phyloP scores from a whole-genome alignment of 257 asterid species.

The Petunia axillaris region DNA sequence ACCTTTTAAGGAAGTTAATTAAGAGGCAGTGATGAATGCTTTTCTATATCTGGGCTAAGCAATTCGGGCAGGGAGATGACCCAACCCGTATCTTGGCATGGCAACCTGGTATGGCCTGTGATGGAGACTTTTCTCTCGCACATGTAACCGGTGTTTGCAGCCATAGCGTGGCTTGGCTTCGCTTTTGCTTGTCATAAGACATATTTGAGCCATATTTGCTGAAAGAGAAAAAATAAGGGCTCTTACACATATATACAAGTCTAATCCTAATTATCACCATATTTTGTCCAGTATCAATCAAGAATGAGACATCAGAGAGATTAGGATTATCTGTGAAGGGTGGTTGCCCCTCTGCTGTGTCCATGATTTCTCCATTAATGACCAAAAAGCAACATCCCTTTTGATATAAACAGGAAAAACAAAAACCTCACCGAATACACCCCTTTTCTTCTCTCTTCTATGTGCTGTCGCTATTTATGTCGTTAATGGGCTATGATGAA shows the following conservation, averaged over 20 bases:
- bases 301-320: too few relatives aligned
- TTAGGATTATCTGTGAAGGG: too few relatives aligned
- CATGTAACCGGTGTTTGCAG: neutral
- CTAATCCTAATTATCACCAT: too few relatives aligned
- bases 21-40: conserved; percentile 8
- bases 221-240: neutral
- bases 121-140: neutral
- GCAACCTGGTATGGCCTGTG: neutral
- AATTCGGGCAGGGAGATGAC: neutral
- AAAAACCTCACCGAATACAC: neutral
- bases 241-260: neutral
- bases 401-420: too few relatives aligned
- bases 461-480: neutral
- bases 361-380: too few relatives aligned
- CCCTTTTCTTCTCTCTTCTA: neutral
- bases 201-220: neutral
- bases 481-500: neutral
- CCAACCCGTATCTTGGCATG: neutral
- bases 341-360: too few relatives aligned
- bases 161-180: neutral
- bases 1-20: neutral
- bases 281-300: too few relatives aligned
- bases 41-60: neutral
- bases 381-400: too few relatives aligned
- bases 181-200: neutral